phyloP scores from a whole-genome alignment of 2,329 filamentous ascomycete genomes.

The Alternaria atra region DNA sequence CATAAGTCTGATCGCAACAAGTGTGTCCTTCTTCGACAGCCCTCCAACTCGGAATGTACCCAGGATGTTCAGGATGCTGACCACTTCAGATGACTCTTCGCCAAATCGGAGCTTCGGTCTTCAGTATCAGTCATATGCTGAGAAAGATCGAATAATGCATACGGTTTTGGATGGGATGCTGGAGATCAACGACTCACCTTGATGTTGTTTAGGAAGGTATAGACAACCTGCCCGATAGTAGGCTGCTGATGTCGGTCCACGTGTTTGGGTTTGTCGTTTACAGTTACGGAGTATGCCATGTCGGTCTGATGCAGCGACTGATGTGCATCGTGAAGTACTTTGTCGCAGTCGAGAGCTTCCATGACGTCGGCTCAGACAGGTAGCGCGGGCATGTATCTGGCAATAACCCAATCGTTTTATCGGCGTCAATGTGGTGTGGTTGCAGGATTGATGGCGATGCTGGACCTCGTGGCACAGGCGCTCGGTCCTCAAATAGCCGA shows the following conservation, averaged over 20 bases:
- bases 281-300: neutral
- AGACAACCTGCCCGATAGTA: slow-evolving; percentile 16
- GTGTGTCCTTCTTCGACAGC: slow-evolving; percentile 33
- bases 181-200: slow-evolving; percentile 22
- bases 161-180: neutral
- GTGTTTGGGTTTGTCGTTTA: neutral
- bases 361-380: neutral
- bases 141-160: neutral
- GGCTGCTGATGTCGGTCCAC: neutral
- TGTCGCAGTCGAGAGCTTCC: neutral
- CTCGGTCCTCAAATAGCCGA: slow-evolving; percentile 7
- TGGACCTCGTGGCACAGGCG: neutral
- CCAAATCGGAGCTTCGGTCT: slow-evolving; percentile 34
- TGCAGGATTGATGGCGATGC: neutral
- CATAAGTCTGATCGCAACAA: slow-evolving; percentile 27
- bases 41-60: slow-evolving; percentile 25
- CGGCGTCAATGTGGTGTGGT: neutral
- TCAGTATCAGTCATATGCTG: neutral
- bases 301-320: neutral
- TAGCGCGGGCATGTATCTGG: neutral
- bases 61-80: slow-evolving; percentile 27
- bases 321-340: neutral
- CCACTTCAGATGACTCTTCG: slow-evolving; percentile 28
- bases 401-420: neutral
- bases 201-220: slow-evolving; percentile 29